Percentiles rank a stretch among this genome's conserved stretches.
Evolutionary conservation across 2,329 filamentous ascomycete species (phyloP).

Genomic region (Sarocladium strictum): DNA sequence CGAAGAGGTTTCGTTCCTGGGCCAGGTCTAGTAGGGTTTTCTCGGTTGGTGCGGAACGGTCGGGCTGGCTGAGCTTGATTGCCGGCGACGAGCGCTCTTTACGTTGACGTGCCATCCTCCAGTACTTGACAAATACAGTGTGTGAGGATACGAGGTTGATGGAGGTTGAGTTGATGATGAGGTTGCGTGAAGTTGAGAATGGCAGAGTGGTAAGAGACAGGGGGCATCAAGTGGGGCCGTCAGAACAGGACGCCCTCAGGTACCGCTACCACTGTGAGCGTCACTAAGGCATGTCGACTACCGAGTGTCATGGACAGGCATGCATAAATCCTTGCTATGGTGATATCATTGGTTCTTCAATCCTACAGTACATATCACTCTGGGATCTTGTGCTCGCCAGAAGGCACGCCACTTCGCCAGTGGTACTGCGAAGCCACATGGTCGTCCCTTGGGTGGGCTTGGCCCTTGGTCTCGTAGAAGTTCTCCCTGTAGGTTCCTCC

Average conservation of each 20-base stretch:
- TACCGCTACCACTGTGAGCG: too few species aligned
- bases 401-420: conserved; percentile 20
- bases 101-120: conserved; percentile 42
- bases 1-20: conserved; percentile 54
- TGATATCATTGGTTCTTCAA: too few species aligned
- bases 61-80: conserved; percentile 63
- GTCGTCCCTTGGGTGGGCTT: conserved; percentile 42
- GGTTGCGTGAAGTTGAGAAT: too few species aligned
- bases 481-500: conserved; percentile 58
- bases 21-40: conserved; percentile 72
- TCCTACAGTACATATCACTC: background rate
- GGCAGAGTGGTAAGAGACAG: too few species aligned
- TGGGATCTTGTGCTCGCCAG: conserved; percentile 12
- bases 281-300: too few species aligned
- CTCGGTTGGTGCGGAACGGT: conserved; percentile 53
- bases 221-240: too few species aligned
- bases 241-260: too few species aligned
- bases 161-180: too few species aligned
- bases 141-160: too few species aligned
- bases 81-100: conserved; percentile 38
- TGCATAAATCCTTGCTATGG: too few species aligned
- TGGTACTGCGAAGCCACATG: conserved; percentile 46
- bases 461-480: conserved; percentile 44
- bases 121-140: too few species aligned
- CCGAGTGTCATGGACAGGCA: too few species aligned